Evolutionary conservation across 306 rosid species (phyloP).

Genomic region (Canavalia gladiata): DNA sequence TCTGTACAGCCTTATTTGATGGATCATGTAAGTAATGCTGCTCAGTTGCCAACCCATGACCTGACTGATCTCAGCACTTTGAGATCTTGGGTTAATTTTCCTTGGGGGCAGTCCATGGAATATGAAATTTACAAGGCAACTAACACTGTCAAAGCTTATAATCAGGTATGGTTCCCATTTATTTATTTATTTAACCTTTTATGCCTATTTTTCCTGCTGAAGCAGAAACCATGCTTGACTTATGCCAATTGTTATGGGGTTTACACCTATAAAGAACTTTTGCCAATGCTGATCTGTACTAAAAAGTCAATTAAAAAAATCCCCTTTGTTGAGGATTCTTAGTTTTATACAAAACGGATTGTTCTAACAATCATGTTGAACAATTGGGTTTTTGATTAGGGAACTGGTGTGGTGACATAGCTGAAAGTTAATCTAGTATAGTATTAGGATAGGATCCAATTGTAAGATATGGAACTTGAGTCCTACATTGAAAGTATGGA

Average conservation of each 20-base stretch:
- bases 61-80: conserved; percentile 92
- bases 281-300: conserved; percentile 17
- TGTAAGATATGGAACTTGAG: no score
- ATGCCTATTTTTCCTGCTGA: conserved; percentile 37
- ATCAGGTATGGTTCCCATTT: conserved; percentile 55
- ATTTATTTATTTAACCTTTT: background rate
- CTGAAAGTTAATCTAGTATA: conserved; percentile 9
- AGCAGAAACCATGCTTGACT: conserved; percentile 4
- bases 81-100: conserved; percentile 94
- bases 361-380: background rate
- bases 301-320: background rate
- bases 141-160: conserved; percentile 75
- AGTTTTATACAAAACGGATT: background rate
- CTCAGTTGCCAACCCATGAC: conserved; percentile 90
- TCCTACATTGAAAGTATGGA: no score
- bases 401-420: conserved; percentile 2
- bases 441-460: no score
- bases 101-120: conserved; percentile 97
- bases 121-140: conserved; percentile 93
- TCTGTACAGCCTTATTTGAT: conserved; percentile 87
- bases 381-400: background rate
- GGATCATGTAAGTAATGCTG: conserved; percentile 94
- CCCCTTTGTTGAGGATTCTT: conserved; percentile 11
- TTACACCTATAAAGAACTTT: conserved; percentile 20
- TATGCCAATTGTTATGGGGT: background rate